Base-by-base conservation (phyloP, 2,329 filamentous ascomycete species). In the Nectriaceae sp. region DNA sequence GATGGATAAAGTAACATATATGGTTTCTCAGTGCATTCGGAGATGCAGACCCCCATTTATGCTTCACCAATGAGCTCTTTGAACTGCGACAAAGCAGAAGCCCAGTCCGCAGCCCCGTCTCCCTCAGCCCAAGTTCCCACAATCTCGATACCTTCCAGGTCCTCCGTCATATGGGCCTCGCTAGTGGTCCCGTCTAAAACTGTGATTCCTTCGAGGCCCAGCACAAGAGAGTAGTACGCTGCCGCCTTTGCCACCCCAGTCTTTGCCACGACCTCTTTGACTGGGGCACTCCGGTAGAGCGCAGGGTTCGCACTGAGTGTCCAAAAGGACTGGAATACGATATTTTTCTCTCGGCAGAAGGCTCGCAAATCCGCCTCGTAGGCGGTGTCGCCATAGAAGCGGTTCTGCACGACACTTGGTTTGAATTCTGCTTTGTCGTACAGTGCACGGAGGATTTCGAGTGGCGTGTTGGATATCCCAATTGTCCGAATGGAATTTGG, bases 381-480 rank as follows among this genome's bases (percentile, higher is more conserved):
- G 3, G 65, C 62, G 0, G 82, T 87, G 2, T 71, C 68, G 2
- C 71, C 67, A 61, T 85, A 80, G 68, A 94, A 90, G 2, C 87
- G 79, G 62, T 94, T 93, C 70, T 94, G 89, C 4, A 92, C 84
- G 2, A 91, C 78, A 2, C 78, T 74, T 1, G 75, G 75, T 50
- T 70, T 71, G 36, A 74, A 52, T 0, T 59, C 68, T 3, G 73
- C 71, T 16, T 70, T 59, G 2, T 72, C 61, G 49, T 76, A 74
- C 1, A 91, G 69, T 4, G 70, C 67, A 44, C 77, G 65, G 1
- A 94, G 74, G 2, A 82, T 67, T 0, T 74, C 65, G 2, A 87
- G 68, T n/a, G 75, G 72, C n/a, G 81, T 79, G 66, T 94, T 94
- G 45, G 87, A 90, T 46, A 94, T 85, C 35, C 90, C 90, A 6